Evolutionary conservation across 2,329 filamentous ascomycete species (phyloP), one percentile per base, ranked within the genome.

Genomic region (Phialocephala sp.): DNA sequence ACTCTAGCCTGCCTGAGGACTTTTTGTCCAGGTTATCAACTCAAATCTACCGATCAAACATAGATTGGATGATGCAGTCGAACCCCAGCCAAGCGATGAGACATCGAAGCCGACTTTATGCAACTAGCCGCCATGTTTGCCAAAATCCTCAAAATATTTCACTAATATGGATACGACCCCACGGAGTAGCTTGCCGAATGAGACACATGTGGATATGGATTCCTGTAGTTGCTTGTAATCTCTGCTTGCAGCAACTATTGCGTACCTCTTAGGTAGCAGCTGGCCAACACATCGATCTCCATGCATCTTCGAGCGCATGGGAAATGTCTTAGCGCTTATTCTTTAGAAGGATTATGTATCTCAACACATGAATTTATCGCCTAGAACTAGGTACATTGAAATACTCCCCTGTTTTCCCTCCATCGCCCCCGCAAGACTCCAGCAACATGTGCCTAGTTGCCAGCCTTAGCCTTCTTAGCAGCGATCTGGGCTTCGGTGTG

Each of bases 401-500:
- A 54, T 9, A 32, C 47, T 54, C 20, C 20, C 27, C 20, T 20
- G 24, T 18, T 32, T 32, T 22, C 24, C 47, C 27, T 27, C 14
- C 20, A 27, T 8, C 47, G 14, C 24, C 47, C 20, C 22, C 47
- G 20, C 14, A 54, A 5, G 20, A 18, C 47, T n/a, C 4, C 27
- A 27, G 22, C 20, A 54, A 32, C n/a, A 54, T 32, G 41, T n/a
- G 41, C 24, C 47, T 54, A 54, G 47, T 54, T 54, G 6, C 47
- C 62, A 47, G 60, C 65, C 55, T 69, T 69, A 2, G 62, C 65
- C 37, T 71, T 62, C 60, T 71, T 70, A 1, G 70, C 65, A 0
- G 71, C 70, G 5, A 72, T 73, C 15, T 74, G 69, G 8, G 61
- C 64, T n/a, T 67, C 70, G 15, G 70, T 74, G 24, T 73, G 68